Evolutionary conservation across 192 early-diverging fungal species (phyloP), one percentile per base, ranked within the genome.

Genomic region (Linnemannia zychae): DNA sequence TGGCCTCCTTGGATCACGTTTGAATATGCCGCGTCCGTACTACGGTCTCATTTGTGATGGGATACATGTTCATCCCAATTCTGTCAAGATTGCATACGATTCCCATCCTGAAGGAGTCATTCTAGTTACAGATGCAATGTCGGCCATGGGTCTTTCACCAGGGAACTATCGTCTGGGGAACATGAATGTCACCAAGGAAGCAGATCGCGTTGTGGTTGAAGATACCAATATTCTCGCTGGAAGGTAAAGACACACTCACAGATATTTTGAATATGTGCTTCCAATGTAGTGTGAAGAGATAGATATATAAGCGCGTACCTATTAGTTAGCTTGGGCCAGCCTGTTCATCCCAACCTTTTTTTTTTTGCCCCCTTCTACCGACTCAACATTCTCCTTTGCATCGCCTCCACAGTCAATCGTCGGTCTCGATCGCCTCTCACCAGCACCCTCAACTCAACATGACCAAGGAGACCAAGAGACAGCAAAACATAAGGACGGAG

Each of bases 41-140:
- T 97, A 96, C 82, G 96, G 96, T 50, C 90, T 96, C 48, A 97
- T 97, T 74, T 94, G 95, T 74, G 95, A 96, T 71, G 96, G 96
- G 71, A 90, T 96, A 49, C 95, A 96, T 75, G 95, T 95, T 17
- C 94, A 95, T 72, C 95, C 95, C 1, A 94, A 96, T 80, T 94
- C 92, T 46, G 90, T 97, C 53, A 93, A 93, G 80, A 95, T 96
- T 71, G 96, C 94, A 20, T 97, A 97, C 75, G 91, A 94, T 67
- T 92, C 95, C 0, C 95, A 97, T 68, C 95, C 96, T 0, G 76
- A 82, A 33, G 95, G 96, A 17, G 93, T 90, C 47, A 92, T 96
- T 72, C 88, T 97, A n/a, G 93, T 96, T 24, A 96, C 96, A 7
- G 95, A 97, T 76, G 95, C 95, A 36, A 92, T 97, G 89, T 91